Conservation (phyloP, 2,329 filamentous ascomycete genomes). For the Scleromitrula shiraiana region DNA sequence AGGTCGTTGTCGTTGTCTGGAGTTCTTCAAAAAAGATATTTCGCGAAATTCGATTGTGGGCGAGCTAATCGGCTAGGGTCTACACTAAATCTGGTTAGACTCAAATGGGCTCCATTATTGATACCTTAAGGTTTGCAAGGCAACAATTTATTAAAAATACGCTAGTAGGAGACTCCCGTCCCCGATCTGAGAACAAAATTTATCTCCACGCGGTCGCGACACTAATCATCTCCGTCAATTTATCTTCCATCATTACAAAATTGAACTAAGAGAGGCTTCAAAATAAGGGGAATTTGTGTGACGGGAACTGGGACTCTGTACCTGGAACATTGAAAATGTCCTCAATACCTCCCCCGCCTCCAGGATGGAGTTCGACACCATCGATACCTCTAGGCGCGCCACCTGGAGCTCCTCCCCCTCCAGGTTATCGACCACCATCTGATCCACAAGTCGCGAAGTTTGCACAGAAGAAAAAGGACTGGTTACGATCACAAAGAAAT, state of each 20-base stretch:
- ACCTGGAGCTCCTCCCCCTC: conserved; percentile 61
- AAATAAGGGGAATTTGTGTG: not conserved
- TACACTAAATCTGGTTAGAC: conserved; percentile 5
- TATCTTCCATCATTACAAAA: conserved; percentile 5
- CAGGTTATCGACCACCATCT: conserved; percentile 71
- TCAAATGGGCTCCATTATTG: not conserved
- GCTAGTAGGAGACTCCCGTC: conserved; percentile 8
- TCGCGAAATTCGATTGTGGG: conserved; percentile 5
- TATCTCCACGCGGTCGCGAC: conserved; percentile 8
- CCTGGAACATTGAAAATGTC: conserved; percentile 38
- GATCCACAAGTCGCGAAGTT: conserved; percentile 89
- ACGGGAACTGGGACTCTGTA: conserved; percentile 23
- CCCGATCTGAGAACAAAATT: conserved; percentile 2
- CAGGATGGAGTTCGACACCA: conserved; percentile 50
- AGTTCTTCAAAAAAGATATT: conserved; percentile 3
- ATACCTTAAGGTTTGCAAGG: not conserved
- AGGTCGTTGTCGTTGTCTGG: conserved; percentile 16
- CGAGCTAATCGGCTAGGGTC: conserved; percentile 8
- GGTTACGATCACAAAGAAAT: conserved; percentile 84
- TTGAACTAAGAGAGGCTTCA: conserved; percentile 4
- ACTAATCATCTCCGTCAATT: conserved; percentile 1
- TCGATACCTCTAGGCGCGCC: conserved; percentile 40
- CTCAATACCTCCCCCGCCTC: conserved; percentile 57
- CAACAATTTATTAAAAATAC: not conserved
- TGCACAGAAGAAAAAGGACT: conserved; percentile 98